phyloP scores from a whole-genome alignment of 164 flowering plant genomes.

The Berberis vulgaris region DNA sequence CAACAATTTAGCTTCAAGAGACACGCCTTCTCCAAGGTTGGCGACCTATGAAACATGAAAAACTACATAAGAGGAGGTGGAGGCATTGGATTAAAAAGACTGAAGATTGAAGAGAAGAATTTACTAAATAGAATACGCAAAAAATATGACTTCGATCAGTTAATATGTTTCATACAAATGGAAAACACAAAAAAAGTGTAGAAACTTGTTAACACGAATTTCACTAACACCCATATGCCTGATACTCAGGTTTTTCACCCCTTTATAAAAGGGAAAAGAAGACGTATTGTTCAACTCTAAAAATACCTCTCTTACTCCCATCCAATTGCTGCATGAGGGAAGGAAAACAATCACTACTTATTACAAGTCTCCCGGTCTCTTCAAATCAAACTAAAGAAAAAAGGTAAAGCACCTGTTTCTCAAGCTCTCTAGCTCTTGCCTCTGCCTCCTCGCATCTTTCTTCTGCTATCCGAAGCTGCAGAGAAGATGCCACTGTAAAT shows the following conservation, averaged over 20 bases:
- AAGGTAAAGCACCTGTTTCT: constrained; percentile 64
- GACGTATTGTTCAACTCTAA: not conserved
- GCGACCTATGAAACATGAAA: constrained; percentile 57
- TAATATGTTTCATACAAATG: too few species aligned
- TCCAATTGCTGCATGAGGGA: not conserved
- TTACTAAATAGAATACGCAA: too few species aligned
- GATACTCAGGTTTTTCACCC: too few species aligned
- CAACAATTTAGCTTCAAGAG: constrained; percentile 84
- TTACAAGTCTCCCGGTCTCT: not conserved
- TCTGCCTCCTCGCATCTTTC: constrained; percentile 82
- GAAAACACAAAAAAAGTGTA: too few species aligned
- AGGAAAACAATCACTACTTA: not conserved
- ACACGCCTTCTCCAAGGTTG: constrained; percentile 88
- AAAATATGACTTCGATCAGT: too few species aligned
- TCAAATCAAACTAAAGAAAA: not conserved
- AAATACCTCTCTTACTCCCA: not conserved
- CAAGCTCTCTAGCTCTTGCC: constrained; percentile 82
- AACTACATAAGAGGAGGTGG: not conserved
- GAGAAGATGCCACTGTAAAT: constrained; percentile 12
- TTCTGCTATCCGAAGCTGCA: constrained; percentile 80
- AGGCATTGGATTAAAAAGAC: not conserved
- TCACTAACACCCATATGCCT: too few species aligned
- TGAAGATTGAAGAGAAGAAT: too few species aligned
- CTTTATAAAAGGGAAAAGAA: not conserved
- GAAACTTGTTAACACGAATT: too few species aligned